A percentile compares a stretch with the other conserved stretches of the same genome.
Evolutionary conservation across 2,329 filamentous ascomycete genomes (phyloP).

Genomic region (Calonectria pseudoreteaudii): DNA sequence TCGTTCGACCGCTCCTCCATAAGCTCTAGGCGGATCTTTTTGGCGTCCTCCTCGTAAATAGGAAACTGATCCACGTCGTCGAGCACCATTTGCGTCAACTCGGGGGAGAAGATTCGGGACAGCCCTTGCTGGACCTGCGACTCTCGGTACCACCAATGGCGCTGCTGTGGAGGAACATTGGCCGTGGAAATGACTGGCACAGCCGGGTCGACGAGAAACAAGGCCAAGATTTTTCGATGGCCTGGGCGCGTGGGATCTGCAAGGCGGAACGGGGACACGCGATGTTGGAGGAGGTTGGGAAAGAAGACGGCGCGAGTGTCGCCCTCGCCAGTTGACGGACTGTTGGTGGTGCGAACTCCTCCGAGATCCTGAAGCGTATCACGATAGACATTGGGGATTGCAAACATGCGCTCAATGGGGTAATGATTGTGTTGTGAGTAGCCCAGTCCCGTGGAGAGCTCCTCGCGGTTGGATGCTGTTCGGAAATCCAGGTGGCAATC

Average conservation of each 20-base stretch:
- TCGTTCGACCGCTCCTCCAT: not conserved
- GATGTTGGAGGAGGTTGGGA: constrained; percentile 65
- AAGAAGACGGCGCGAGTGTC: constrained; percentile 65
- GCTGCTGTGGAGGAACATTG: constrained; percentile 58
- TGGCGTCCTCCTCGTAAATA: not conserved
- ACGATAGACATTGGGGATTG: constrained; percentile 34
- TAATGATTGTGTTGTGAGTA: constrained; percentile 48
- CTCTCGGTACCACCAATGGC: constrained; percentile 48
- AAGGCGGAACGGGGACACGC: constrained; percentile 63
- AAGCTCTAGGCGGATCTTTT: not conserved
- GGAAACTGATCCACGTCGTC: not conserved
- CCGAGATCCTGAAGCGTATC: constrained; percentile 55
- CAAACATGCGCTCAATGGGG: constrained; percentile 52
- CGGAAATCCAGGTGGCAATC: constrained; percentile 63
- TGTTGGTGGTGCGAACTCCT: constrained; percentile 53
- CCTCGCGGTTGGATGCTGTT: constrained; percentile 49
- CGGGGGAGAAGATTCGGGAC: not conserved
- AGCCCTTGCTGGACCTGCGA: not conserved
- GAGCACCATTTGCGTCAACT: not conserved
- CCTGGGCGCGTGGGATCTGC: constrained; percentile 63
- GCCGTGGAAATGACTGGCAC: constrained; percentile 56
- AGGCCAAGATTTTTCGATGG: constrained; percentile 68
- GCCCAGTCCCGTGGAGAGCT: constrained; percentile 8
- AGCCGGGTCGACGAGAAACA: constrained; percentile 71
- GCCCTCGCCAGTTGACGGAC: not conserved